Base-by-base conservation (phyloP, 2,329 filamentous ascomycete species). In the Fusarium luffae region DNA sequence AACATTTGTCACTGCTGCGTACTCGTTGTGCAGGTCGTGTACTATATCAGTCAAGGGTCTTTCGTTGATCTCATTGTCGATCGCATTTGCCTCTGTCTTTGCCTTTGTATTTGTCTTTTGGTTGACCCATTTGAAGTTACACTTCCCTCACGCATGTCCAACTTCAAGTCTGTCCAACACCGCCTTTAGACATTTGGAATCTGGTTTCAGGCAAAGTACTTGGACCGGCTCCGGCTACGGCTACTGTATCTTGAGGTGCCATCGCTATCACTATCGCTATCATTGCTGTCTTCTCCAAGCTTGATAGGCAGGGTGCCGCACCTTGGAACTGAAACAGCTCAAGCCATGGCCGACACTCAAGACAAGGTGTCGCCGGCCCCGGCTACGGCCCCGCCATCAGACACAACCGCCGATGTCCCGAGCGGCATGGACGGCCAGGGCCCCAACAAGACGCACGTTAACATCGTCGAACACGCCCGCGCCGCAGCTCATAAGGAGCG, bases 401-500 rank as follows among this genome's bases (percentile, higher is more conserved):
- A 71, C 50, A 44, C 41, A 21, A 58, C 59, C 37, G 59, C 70
- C 51, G 68, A 71, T 34, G 61, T 56, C 37, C 70, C 73, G 54
- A 51, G 56, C 48, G 48, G 47, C n/a, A 30, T 32, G 16, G 61
- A 55, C 56, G 49, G 28, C n/a, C 21, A 50, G 18, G 40, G 57
- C 30, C 57, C 69, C 14, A 63, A 43, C 57, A 71, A 71, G 65
- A 59, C 65, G 16, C 65, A 71, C 37, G 46, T 64, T 48, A 59
- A 32, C 34, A 71, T 72, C n/a, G 59, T 72, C 48, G 66, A 72
- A 18, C 66, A 72, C 68, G 70, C 70, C 37, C 70, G 70, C 13
- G 54, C 70, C n/a, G 70, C 70, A 19, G 64, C 70, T 10, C 54
- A 68, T 19, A 72, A 72, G 64, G 70, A 72, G 54, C 70, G 71